Conservation (phyloP, 2,329 filamentous ascomycete species). For the Ophiostoma quercus region DNA sequence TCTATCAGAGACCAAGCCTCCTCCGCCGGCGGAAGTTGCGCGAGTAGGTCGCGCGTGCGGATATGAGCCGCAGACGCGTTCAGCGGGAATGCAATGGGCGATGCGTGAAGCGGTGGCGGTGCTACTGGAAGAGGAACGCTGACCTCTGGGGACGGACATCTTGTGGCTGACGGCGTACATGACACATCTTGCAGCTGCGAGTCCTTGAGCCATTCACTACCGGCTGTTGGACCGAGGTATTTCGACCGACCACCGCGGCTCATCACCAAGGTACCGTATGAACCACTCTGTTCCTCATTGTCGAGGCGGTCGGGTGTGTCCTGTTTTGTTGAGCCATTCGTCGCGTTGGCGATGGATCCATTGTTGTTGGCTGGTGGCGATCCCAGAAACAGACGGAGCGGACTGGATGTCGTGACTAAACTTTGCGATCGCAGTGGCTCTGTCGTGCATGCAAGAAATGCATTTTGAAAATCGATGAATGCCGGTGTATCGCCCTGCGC, state of each 20-base stretch:
- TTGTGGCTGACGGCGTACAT: background rate
- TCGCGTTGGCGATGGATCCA: background rate
- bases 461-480: background rate
- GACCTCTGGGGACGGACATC: background rate
- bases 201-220: constrained; percentile 22
- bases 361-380: background rate
- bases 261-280: constrained; percentile 21
- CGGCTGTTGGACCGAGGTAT: constrained; percentile 21
- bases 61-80: background rate
- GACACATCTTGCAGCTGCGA: constrained; percentile 18
- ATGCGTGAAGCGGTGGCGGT: background rate
- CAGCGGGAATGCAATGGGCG: background rate
- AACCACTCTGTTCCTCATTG: constrained; percentile 16
- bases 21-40: constrained; percentile 15
- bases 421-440: background rate
- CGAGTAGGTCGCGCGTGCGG: constrained; percentile 3
- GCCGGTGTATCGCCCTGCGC: background rate
- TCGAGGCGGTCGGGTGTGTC: background rate
- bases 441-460: background rate
- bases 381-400: background rate
- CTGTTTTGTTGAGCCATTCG: background rate
- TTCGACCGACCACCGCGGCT: constrained; percentile 19
- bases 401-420: background rate
- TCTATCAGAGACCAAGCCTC: constrained; percentile 20
- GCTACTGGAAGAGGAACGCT: background rate